These are phyloP conservation scores for Lactifluus piperatus DNA, from an alignment of 768 basidiomycete species.

Conservation along the genomic window DNA sequence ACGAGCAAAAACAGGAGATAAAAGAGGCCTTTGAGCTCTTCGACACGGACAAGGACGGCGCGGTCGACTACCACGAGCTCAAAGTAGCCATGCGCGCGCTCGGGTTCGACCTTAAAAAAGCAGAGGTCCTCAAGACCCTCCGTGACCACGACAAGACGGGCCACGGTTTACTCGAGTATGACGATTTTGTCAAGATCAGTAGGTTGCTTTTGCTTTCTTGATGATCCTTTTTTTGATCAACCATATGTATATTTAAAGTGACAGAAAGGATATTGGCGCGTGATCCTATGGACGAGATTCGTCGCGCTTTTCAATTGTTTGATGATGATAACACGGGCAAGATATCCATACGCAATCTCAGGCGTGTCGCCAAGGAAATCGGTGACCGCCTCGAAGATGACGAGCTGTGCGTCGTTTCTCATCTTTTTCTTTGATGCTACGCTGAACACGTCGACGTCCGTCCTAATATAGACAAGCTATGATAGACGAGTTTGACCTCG, in stretches of 20 bases:
- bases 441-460: background rate
- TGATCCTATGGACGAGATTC: constrained; percentile 94
- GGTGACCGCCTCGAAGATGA: constrained; percentile 94
- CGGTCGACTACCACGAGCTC: constrained; percentile 94
- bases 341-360: constrained; percentile 83
- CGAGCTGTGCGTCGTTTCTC: constrained; percentile 65
- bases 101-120: constrained; percentile 97
- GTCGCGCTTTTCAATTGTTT: constrained; percentile 92
- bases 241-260: constrained; percentile 47
- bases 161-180: constrained; percentile 80
- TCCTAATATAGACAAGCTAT: constrained; percentile 76
- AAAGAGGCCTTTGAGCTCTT: constrained; percentile 99
- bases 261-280: constrained; percentile 87
- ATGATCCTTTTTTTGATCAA: background rate
- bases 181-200: constrained; percentile 92
- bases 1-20: constrained; percentile 92
- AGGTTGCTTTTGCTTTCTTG: constrained; percentile 27
- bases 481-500: constrained; percentile 99
- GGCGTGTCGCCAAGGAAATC: constrained; percentile 93
- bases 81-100: constrained; percentile 98
- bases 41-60: constrained; percentile 97
- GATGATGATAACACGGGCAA: constrained; percentile 95
- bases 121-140: constrained; percentile 91
- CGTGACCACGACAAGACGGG: constrained; percentile 85
- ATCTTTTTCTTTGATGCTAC: constrained; percentile 2